A percentile compares a stretch with the other conserved stretches of the same genome.
These are phyloP conservation scores for Balakata baccata DNA, from an alignment of 345 rosid genomes.

Conservation along the genomic window DNA sequence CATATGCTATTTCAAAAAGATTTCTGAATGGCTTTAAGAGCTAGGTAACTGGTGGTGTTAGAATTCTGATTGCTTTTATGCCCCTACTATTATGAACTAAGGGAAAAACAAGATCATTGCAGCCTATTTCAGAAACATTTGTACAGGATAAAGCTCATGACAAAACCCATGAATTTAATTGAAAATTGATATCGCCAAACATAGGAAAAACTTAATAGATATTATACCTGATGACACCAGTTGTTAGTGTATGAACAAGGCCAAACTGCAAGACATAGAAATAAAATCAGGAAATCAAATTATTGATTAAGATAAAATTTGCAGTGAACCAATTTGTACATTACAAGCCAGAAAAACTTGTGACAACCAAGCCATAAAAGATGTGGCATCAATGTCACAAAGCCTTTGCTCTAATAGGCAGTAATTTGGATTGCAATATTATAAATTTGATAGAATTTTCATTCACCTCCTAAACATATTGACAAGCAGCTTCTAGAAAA, in stretches of 20 bases:
- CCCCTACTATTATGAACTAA: not conserved
- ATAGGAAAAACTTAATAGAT: not conserved
- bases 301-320: not conserved
- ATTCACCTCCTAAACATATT: not conserved
- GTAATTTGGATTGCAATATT: not conserved
- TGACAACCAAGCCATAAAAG: not conserved
- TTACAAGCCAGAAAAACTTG: slow-evolving; percentile 6
- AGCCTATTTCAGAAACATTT: not conserved
- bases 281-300: slow-evolving; percentile 12
- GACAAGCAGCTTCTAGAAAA: not conserved
- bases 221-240: slow-evolving; percentile 87
- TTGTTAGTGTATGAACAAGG: slow-evolving; percentile 91
- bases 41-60: not conserved
- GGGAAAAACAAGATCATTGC: slow-evolving; percentile 6
- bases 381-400: not conserved
- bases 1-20: not conserved
- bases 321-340: not conserved
- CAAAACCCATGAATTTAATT: not conserved
- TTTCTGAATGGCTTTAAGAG: not conserved
- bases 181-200: not conserved
- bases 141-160: not conserved
- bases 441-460: not conserved
- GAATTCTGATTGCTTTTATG: not conserved
- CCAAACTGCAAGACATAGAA: slow-evolving; percentile 63
- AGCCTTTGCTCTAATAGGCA: slow-evolving; percentile 3